Percentiles rank a stretch among this genome's conserved stretches.
These are phyloP conservation scores for Solanum lycopersicoides DNA, from an alignment of 257 asterid species.

Conservation along the genomic window DNA sequence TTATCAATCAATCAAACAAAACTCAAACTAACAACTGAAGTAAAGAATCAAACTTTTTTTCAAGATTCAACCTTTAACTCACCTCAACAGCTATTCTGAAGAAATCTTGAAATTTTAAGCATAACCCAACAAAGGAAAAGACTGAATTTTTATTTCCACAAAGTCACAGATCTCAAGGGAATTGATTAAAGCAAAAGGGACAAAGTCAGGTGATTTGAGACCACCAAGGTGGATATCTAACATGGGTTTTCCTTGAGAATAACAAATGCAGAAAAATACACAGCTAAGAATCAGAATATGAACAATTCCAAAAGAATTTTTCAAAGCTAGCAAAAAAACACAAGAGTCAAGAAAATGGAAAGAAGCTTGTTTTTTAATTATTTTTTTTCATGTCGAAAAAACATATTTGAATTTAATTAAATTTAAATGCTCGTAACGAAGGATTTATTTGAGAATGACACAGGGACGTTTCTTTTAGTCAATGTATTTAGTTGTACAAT, in stretches of 20 bases:
- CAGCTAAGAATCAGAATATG: background rate
- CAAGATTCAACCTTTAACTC: background rate
- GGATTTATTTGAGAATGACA: background rate
- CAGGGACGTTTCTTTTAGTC: background rate
- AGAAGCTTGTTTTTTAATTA: background rate
- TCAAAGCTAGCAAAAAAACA: background rate
- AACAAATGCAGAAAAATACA: background rate
- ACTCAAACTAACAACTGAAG: background rate
- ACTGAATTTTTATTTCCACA: background rate
- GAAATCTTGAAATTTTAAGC: background rate
- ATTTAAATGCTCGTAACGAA: too few species aligned
- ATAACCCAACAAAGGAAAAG: background rate
- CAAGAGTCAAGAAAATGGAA: background rate
- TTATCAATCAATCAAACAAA: background rate
- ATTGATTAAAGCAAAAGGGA: conserved; percentile 3
- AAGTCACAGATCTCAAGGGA: conserved; percentile 36
- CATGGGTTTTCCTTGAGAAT: background rate
- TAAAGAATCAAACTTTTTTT: background rate
- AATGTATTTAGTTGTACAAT: background rate
- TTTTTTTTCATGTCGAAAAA: rapidly evolving
- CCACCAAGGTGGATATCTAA: conserved; percentile 22
- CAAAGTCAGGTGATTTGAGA: conserved; percentile 35
- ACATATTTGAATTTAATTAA: too few species aligned
- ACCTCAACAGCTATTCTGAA: background rate
- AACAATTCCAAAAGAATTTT: background rate